Evolutionary conservation across 2,329 filamentous ascomycete genomes (phyloP).

Genomic region (Penicillium aurantiogriseum): DNA sequence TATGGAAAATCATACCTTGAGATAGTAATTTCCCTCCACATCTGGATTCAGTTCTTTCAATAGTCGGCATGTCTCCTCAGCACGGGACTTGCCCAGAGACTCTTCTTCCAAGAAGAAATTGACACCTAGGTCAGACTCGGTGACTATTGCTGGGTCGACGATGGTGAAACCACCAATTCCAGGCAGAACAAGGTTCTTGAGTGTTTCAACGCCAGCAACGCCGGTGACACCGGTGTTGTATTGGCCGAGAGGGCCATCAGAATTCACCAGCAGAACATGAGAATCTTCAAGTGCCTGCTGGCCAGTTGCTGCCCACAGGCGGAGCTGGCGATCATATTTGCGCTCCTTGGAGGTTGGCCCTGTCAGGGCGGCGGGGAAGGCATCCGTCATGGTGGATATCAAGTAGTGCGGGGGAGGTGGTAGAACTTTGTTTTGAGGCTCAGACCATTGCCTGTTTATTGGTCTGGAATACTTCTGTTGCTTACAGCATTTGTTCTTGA

Average conservation of each 20-base stretch:
- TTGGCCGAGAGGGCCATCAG: constrained; percentile 45
- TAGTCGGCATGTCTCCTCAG: constrained; percentile 72
- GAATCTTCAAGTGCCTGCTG: constrained; percentile 88
- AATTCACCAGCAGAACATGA: constrained; percentile 87
- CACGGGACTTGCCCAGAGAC: constrained; percentile 72
- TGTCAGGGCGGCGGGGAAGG: constrained; percentile 35
- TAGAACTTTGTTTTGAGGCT: neutral
- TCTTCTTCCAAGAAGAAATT: constrained; percentile 93
- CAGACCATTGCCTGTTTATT: neutral
- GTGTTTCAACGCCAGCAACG: constrained; percentile 80
- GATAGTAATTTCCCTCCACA: constrained; percentile 71
- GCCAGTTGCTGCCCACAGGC: constrained; percentile 90
- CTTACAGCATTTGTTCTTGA: neutral
- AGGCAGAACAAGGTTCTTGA: constrained; percentile 96
- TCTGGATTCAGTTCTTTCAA: constrained; percentile 90
- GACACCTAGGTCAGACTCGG: constrained; percentile 79
- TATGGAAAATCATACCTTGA: constrained; percentile 47
- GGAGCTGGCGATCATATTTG: constrained; percentile 92
- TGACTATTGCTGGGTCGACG: constrained; percentile 74
- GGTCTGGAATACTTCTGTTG: neutral
- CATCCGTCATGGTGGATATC: constrained; percentile 34
- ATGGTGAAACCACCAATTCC: constrained; percentile 92
- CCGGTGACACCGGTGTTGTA: constrained; percentile 60
- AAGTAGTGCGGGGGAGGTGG: neutral
- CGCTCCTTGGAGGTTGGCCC: constrained; percentile 62